Percentiles rank a stretch among this genome's conserved stretches.
Conservation (phyloP, 306 rosid species). For the Gillenia trifoliata region DNA sequence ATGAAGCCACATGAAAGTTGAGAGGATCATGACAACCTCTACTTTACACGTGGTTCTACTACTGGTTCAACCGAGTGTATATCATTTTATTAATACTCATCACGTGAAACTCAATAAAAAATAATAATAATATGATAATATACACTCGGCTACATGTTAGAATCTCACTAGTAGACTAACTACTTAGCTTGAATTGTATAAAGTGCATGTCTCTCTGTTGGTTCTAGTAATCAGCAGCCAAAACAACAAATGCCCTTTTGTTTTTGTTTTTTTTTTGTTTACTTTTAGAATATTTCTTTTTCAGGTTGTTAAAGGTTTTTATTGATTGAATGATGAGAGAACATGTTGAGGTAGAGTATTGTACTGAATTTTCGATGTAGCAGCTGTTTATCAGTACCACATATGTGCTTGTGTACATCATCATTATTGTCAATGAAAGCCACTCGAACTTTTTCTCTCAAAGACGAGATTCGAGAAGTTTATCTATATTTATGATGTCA, state of each 20-base stretch:
- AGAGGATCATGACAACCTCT: neutral
- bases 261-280: neutral
- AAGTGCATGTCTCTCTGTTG: neutral
- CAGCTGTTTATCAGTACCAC: neutral
- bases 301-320: neutral
- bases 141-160: neutral
- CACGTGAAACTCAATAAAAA: neutral
- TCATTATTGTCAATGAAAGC: neutral
- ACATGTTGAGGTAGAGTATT: neutral
- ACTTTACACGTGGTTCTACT: neutral
- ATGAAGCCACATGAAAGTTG: neutral
- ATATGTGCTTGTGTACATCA: neutral
- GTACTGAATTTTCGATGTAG: neutral
- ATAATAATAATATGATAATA: too few relatives aligned
- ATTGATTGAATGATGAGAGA: neutral
- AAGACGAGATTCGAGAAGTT: neutral
- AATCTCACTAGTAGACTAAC: neutral
- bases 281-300: neutral
- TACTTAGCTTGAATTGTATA: neutral
- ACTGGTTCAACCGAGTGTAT: neutral
- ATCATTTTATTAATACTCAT: neutral
- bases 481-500: neutral
- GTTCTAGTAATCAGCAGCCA: neutral
- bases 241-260: neutral
- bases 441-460: neutral